Evolutionary conservation across 106 monocot genomes (phyloP), one percentile per base, ranked within the genome.

Genomic region (Alisma plantagoaquatica): DNA sequence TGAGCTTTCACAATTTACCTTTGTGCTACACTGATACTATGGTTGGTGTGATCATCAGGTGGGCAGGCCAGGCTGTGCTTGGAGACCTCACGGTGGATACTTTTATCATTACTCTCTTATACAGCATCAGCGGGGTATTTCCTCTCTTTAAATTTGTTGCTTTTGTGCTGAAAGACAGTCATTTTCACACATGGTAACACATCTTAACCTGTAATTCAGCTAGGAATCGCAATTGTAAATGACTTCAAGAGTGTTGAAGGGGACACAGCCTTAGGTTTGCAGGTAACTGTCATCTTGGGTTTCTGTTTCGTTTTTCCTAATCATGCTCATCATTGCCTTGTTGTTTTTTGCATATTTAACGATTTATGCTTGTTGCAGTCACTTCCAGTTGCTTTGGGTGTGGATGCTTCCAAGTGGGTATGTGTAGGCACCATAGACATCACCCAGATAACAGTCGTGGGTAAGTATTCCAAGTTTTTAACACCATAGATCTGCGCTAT

Each of bases 221-320:
- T 84, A 35, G 91, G 91, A 24, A 81, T 91, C 56, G 91, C 77
- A 9, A 85, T 91, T 70, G 77, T 91, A 35, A 91, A 91, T 70
- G 69, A 91, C 67, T 91, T 91, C 53, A 91, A 91, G 64, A 91
- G 91, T 49, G 54, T 91, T 33, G 91, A 91, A 73, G 91, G 91
- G 10, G 91, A 91, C 62, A 74, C 62, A 31, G 75, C 81, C 59
- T 17, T 91, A 57, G 91, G 91, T 17, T 53, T 91, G 35, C 84
- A 91, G 91, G 91, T 87, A n/a, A n/a, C n/a, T n/a, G n/a, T n/a
- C n/a, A n/a, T n/a, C n/a, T n/a, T n/a, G n/a, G n/a, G n/a, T n/a
- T n/a, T n/a, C n/a, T n/a, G n/a, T 10, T 54, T 31, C n/a, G n/a
- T n/a, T n/a, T n/a, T n/a, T n/a, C n/a, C n/a, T n/a, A n/a, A n/a